Evolutionary conservation across 495 filamentous ascomycete genomes (phyloP), one percentile per base, ranked within the genome.

Genomic region (Penicillium tannophilum): DNA sequence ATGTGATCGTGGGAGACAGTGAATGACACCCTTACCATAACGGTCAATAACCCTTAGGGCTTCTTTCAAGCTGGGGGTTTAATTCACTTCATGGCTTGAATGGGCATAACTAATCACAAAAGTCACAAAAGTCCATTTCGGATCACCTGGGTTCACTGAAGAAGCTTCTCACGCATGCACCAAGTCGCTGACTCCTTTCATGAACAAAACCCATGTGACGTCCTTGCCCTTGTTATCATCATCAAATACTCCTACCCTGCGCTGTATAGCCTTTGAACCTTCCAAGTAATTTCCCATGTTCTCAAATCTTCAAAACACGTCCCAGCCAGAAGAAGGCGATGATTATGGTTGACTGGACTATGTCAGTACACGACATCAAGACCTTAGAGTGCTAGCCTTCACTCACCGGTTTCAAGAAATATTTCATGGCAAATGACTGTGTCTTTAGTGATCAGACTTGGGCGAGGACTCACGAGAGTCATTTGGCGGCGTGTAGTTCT

Each of bases 401-500:
- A 12, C 33, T 36, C 14, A 36, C 33, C 10, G 33, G 2, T 10
- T 36, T 7, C 28, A 28, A 36, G 10, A 36, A 0, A 6, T 14
- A 14, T 9, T 8, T 23, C 20, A 23, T 33, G 6, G 31, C 1
- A 33, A 11, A 33, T 8, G 31, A 33, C 31, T 33, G 31, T 23
- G 20, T 23, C 2, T 4, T 28, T 7, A 28, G 28, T 28, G 28
- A 28, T 28, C 6, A 7, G 28, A 7, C 28, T 28, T 28, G 28
- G 28, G 28, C 4, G 33, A 36, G 3, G 33, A 36, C 14, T 12
- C 3, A 36, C 7, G 9, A 2, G 33, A 12, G 3, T 36, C 33
- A 10, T 36, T 36, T 36, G 19, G 19, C 4, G 31, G 20, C 14
- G 3, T 20, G 60, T 63, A 65, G 36, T 65, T 56, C 12, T 52